Evolutionary conservation across 805 yeast species (phyloP), one percentile per base, ranked within the genome.

Genomic region (Metschnikowia cubensis): DNA sequence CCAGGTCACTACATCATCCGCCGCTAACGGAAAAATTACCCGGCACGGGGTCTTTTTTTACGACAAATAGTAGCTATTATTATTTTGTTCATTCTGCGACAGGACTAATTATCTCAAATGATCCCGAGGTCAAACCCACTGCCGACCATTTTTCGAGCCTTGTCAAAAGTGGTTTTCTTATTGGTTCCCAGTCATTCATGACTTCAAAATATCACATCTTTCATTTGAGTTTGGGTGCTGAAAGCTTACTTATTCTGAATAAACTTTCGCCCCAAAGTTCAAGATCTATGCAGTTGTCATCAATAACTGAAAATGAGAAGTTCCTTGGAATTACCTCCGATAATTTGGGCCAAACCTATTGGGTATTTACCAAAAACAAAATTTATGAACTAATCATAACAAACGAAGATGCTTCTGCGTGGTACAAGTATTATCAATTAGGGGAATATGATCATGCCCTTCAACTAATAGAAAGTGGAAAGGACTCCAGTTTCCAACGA

Each of bases 331-430:
- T 71, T 2, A 57, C 66, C 0, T 64, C 67, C 5, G 77, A 73
- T 49, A 49, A 59, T 33, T 40, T 59, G 59, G 37, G 63, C 77
- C 14, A 73, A 1, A 87, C 98, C 0, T 87, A 73, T 58, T 94
- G 99, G 99, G 66, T 87, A 3, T 88, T 73, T 58, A 81, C 94
- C 0, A 65, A 70, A 11, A 61, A 68, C 4, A 74, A 74, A 44
- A 81, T 94, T 8, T 87, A 77, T 61, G 99, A 94, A 63, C 67
- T 94, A 6, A 75, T 85, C 8, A 71, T 88, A 11, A 76, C 76
- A 34, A 78, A 85, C 59, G 97, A 92, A 64, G 73, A 83, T 4
- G 70, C 77, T 4, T 86, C 86, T 22, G 83, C 91, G 2, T 89
- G 97, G 96, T 79, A 77, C 17, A 38, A 48, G 7, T 55, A 54